Evolutionary conservation across 192 early-diverging fungal genomes (phyloP).

Genomic region (Cladochytrium replicatum): DNA sequence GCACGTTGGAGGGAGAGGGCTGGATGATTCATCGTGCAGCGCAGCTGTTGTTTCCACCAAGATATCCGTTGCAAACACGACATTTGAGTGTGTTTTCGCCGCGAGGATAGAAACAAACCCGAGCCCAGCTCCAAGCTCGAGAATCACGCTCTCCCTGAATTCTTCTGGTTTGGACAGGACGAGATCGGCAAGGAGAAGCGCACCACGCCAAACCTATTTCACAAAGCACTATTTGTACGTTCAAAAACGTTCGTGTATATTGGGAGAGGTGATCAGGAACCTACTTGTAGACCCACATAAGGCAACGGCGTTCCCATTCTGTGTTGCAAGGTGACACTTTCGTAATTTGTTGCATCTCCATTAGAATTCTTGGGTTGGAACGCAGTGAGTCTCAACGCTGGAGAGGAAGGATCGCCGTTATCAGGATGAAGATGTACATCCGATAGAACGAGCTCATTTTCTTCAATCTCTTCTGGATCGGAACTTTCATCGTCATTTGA

Average conservation of each 20-base stretch:
- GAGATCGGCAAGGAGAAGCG: conserved; percentile 18
- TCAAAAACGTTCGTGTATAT: background rate
- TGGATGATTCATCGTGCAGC: too few relatives aligned
- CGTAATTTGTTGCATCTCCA: too few relatives aligned
- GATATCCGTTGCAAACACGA: conserved; percentile 23
- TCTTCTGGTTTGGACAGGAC: background rate
- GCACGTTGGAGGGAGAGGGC: too few relatives aligned
- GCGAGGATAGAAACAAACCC: conserved; percentile 10
- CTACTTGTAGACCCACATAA: conserved; percentile 3
- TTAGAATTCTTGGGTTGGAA: too few relatives aligned
- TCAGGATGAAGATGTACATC: conserved; percentile 17
- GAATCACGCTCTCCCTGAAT: background rate
- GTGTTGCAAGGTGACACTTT: conserved; percentile 10
- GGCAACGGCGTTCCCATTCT: conserved; percentile 13
- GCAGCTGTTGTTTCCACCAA: too few relatives aligned
- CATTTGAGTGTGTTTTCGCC: conserved; percentile 1
- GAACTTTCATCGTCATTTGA: too few relatives aligned
- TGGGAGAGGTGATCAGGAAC: background rate
- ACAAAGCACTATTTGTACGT: conserved; percentile 6
- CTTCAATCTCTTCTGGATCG: too few relatives aligned
- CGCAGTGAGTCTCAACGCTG: too few relatives aligned
- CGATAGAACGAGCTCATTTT: conserved; percentile 16
- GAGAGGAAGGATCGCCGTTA: background rate
- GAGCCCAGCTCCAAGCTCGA: conserved; percentile 22
- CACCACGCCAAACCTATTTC: conserved; percentile 28